Base-by-base conservation (phyloP, 2,329 filamentous ascomycete species). In the Biscogniauxia marginata region DNA sequence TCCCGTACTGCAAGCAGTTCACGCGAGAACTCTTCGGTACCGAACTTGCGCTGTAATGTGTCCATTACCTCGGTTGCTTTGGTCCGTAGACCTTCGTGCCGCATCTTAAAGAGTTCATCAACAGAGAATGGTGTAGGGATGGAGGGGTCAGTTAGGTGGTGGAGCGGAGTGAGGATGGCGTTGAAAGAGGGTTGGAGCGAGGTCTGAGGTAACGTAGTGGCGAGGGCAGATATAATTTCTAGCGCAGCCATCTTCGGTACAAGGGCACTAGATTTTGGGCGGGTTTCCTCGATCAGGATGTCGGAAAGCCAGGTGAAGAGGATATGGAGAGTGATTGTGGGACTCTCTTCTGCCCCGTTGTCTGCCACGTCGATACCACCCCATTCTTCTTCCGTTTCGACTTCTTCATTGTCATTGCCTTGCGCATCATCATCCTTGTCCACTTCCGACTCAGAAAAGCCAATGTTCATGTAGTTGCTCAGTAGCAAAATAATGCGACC, bases 401-500 rank as follows among this genome's bases (percentile, higher is more conserved):
- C 51, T 13, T 61, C 47, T 2, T 74, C 74, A 8, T 51, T 53
- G 9, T 74, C 71, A 19, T 77, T 76, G 1, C 77, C 71, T 9
- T 74, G 75, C 18, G 77, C 77, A n/a, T 49, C 21, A 4, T 50
- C 30, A 39, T 16, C 11, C 23, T 66, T 59, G 1, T 73, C 73
- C 7, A 74, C 72, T 18, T 78, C 77, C 5, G 71, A 69, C 62
- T 72, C 62, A 69, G 74, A 76, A 71, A 79, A 76, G 61, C 87
- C 90, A 84, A 83, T 67, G 77, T 86, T 58, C 80, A 85, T 73
- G 56, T 79, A 79, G 20, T 77, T 84, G 45, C 87, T 90, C 0
- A 99, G 78, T 77, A 96, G 96, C 39, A 93, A 81, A 34, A 96
- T 78, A 61, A 96, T 91, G 62, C 91, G 89, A 3, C 90, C 85